Evolutionary conservation across 441 rosid genomes (phyloP), one percentile per base, ranked within the genome.

Genomic region (Erysimum pusillum): DNA sequence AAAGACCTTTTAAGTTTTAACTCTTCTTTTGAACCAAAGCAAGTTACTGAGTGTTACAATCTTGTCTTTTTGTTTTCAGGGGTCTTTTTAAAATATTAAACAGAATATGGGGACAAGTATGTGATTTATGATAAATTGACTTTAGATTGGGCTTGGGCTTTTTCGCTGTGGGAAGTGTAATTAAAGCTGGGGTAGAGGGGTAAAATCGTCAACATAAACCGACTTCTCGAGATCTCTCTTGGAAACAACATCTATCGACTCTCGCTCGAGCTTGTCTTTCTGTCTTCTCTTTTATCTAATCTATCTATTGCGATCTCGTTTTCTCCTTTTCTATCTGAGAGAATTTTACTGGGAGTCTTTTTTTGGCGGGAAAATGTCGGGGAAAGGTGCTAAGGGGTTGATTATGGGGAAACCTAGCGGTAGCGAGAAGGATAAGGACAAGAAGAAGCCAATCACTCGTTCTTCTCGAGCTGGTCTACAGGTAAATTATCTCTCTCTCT

Each of bases 381-480:
- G 98, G 22, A 94, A 94, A 80, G 98, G 98, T 67, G 98, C 98
- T 0, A 94, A 94, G 56, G 97, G 98, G 1, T 81, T 94, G 89
- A 87, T 87, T 31, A 90, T 90, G 51, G 93, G 93, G 48, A 90
- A 92, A 84, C 82, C 97, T 18, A 80, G 73, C 78, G 86, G 82
- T 56, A 88, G 76, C 77, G 89, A 76, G 36, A 91, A 91, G 80
- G 94, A 88, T 53, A 91, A 90, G 86, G 97, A 93, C 81, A 93
- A 94, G 89, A 91, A 94, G 88, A 90, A 87, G 53, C 96, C 97
- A 7, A 75, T 77, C 76, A 90, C 97, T 31, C 96, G 97, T 76
- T 94, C 97, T 54, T 89, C 96, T 59, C 98, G 98, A 49, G 96
- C 98, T 69, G 97, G 98, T 77, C 96, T 94, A 6, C 97, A 94